Evolutionary conservation across 2,329 filamentous ascomycete species (phyloP).

Genomic region (Aspergillus vadensis): DNA sequence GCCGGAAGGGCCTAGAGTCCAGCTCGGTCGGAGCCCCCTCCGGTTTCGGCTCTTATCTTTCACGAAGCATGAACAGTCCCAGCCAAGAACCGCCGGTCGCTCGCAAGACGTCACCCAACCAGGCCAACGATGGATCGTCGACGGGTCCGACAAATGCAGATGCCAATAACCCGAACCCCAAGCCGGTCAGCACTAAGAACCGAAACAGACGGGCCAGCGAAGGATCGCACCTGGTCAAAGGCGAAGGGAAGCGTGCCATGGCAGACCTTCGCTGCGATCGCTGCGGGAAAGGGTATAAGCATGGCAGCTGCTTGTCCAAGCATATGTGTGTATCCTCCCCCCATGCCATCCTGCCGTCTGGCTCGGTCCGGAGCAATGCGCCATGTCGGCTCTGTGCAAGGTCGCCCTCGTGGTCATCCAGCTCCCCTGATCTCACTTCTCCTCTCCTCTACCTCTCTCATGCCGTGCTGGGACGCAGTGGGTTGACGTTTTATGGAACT

Average conservation of each 20-base stretch:
- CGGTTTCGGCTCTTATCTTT: constrained; percentile 46
- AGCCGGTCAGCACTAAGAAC: constrained; percentile 53
- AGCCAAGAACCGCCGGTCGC: constrained; percentile 36
- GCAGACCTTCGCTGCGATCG: constrained; percentile 93
- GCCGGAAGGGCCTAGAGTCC: constrained; percentile 62
- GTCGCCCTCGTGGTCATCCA: constrained; percentile 42
- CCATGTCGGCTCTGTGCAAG: constrained; percentile 43
- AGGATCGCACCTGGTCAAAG: constrained; percentile 78
- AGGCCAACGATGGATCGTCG: constrained; percentile 27
- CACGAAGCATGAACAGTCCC: constrained; percentile 41
- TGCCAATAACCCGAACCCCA: constrained; percentile 52
- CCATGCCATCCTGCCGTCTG: constrained; percentile 52
- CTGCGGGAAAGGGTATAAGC: constrained; percentile 99
- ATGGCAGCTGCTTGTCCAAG: constrained; percentile 99
- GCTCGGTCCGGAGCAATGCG: constrained; percentile 44
- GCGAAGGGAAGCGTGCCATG: constrained; percentile 75
- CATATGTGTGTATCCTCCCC: constrained; percentile 87
- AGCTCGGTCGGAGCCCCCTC: constrained; percentile 55
- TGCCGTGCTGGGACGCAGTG: constrained; percentile 28
- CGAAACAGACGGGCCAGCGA: constrained; percentile 73
- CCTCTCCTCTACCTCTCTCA: constrained; percentile 29
- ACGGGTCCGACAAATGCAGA: constrained; percentile 37
- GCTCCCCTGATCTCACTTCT: constrained; percentile 28
- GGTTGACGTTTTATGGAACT: constrained; percentile 46
- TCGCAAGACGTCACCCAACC: constrained; percentile 43